Conservation (phyloP, 352 stramenopile genomes). For the Peronospora tabacina region DNA sequence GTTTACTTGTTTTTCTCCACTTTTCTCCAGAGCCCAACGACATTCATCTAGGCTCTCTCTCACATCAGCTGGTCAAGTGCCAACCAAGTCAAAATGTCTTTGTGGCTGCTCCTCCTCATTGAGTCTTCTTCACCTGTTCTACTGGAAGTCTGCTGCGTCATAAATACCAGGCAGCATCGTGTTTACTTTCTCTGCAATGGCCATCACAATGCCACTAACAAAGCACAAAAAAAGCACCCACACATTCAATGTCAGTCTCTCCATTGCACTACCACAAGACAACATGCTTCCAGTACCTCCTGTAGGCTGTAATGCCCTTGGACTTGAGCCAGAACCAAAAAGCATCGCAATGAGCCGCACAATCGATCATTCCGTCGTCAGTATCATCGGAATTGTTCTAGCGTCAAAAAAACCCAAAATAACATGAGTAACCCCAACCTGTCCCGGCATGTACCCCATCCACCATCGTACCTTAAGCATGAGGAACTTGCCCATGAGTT, state of each 20-base stretch:
- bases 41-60: too few relatives aligned
- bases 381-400: conserved; percentile 80
- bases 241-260: conserved; percentile 3
- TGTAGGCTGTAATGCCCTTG: conserved; percentile 92
- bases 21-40: too few relatives aligned
- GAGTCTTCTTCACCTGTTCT: conserved; percentile 23
- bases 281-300: conserved; percentile 58
- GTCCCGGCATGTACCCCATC: neutral
- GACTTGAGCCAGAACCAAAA: conserved; percentile 96
- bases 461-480: conserved; percentile 69
- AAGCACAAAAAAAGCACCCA: conserved; percentile 11
- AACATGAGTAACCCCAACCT: neutral
- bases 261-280: neutral
- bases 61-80: too few relatives aligned
- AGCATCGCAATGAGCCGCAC: conserved; percentile 91
- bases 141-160: conserved; percentile 91
- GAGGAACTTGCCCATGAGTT: conserved; percentile 94
- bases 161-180: conserved; percentile 96
- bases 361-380: conserved; percentile 87
- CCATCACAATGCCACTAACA: conserved; percentile 93
- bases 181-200: conserved; percentile 96
- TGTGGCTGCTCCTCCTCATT: neutral
- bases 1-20: too few relatives aligned
- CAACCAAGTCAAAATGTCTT: too few relatives aligned
- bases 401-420: neutral